A percentile compares a stretch with the other conserved stretches of the same genome.
Evolutionary conservation across 805 yeast species (phyloP).

Genomic region (Candida palmyrensis): DNA sequence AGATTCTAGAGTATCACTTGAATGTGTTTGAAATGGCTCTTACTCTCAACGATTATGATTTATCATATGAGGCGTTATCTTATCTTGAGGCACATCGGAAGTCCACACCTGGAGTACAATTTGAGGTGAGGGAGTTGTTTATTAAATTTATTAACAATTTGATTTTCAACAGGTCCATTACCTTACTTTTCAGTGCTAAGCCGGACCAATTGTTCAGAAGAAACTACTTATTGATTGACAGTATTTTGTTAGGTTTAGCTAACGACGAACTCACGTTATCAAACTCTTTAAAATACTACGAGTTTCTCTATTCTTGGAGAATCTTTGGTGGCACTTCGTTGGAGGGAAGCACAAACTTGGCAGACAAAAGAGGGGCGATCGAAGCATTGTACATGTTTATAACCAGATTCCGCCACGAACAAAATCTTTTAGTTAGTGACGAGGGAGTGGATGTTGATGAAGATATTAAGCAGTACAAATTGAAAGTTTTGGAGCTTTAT

Average conservation of each 20-base stretch:
- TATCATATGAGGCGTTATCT: constrained; percentile 10
- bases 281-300: constrained; percentile 28
- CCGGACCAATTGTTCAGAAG: constrained; percentile 13
- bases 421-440: constrained; percentile 11
- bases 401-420: constrained; percentile 26
- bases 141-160: constrained; percentile 22
- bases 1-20: constrained; percentile 13
- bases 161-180: constrained; percentile 16
- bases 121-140: constrained; percentile 13
- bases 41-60: constrained; percentile 14
- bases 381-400: constrained; percentile 36
- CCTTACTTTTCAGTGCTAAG: constrained; percentile 16
- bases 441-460: constrained; percentile 10
- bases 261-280: constrained; percentile 24
- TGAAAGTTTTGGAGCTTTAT: constrained; percentile 37
- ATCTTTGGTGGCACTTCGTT: constrained; percentile 19
- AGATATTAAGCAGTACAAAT: constrained; percentile 27
- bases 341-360: constrained; percentile 11
- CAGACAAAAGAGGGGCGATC: constrained; percentile 33
- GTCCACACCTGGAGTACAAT: constrained; percentile 3
- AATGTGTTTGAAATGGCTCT: constrained; percentile 23
- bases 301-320: constrained; percentile 39
- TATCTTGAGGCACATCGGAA: constrained; percentile 1
- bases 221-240: constrained; percentile 28
- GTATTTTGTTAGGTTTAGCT: constrained; percentile 27